Evolutionary conservation across 2,329 filamentous ascomycete species (phyloP).

Genomic region (Trichophyton benhamiae): DNA sequence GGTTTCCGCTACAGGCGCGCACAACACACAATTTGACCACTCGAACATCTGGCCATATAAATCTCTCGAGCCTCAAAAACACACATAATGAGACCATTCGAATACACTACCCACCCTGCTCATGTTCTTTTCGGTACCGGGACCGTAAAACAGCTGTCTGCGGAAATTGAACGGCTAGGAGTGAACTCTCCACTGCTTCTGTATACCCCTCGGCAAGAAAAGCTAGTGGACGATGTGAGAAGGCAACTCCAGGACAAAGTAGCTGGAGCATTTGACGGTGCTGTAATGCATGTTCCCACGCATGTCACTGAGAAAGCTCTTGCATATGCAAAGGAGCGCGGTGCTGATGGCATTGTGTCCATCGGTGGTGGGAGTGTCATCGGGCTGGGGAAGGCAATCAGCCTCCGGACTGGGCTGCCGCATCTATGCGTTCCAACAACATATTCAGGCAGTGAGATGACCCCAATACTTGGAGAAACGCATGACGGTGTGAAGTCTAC

Average conservation of each 20-base stretch:
- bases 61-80: not conserved
- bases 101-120: slow-evolving; percentile 43
- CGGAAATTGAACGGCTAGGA: slow-evolving; percentile 34
- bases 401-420: slow-evolving; percentile 41
- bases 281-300: slow-evolving; percentile 52
- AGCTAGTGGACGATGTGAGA: slow-evolving; percentile 36
- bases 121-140: slow-evolving; percentile 47
- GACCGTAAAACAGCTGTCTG: slow-evolving; percentile 38
- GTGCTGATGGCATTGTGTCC: slow-evolving; percentile 46
- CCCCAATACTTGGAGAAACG: slow-evolving; percentile 52
- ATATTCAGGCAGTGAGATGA: slow-evolving; percentile 53
- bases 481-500: slow-evolving; percentile 47
- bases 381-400: slow-evolving; percentile 49
- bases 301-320: slow-evolving; percentile 46
- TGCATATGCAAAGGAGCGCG: slow-evolving; percentile 31
- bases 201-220: slow-evolving; percentile 42
- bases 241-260: slow-evolving; percentile 35
- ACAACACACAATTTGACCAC: no score
- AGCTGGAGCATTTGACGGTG: slow-evolving; percentile 43
- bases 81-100: slow-evolving; percentile 28
- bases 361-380: slow-evolving; percentile 53
- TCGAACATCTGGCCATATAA: not conserved
- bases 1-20: not conserved
- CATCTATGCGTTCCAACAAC: slow-evolving; percentile 52
- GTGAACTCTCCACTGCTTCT: slow-evolving; percentile 43